Evolutionary conservation across 345 rosid genomes (phyloP).

Genomic region (Stellera chamaejasme): DNA sequence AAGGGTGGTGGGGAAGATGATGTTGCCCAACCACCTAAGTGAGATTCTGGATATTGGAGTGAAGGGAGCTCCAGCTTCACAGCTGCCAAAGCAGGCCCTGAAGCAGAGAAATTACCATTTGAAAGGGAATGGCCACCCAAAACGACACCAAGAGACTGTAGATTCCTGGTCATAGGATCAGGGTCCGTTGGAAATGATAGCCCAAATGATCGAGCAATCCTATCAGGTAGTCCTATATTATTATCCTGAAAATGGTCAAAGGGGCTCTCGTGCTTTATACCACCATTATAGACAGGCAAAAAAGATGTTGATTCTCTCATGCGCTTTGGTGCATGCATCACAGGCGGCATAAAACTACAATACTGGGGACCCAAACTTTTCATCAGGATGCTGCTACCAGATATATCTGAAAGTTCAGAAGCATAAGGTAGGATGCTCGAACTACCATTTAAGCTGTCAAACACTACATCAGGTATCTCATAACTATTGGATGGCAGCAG

Average conservation of each 20-base stretch:
- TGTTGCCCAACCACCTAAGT: constrained; percentile 67
- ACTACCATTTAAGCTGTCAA: constrained; percentile 56
- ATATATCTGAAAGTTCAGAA: constrained; percentile 56
- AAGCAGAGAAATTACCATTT: constrained; percentile 86
- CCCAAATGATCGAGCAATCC: constrained; percentile 37
- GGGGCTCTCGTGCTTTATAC: constrained; percentile 40
- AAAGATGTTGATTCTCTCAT: constrained; percentile 44
- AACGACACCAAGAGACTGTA: constrained; percentile 43
- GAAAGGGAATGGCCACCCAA: constrained; percentile 73
- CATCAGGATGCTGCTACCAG: constrained; percentile 51
- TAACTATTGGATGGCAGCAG: constrained; percentile 41
- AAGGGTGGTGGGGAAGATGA: constrained; percentile 54
- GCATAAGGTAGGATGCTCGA: constrained; percentile 40
- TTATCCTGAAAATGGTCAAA: constrained; percentile 44
- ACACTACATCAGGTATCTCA: constrained; percentile 57
- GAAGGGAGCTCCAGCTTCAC: constrained; percentile 99
- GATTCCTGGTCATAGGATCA: constrained; percentile 36
- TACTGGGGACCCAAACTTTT: constrained; percentile 49
- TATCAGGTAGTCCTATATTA: constrained; percentile 15
- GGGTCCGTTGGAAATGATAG: constrained; percentile 42
- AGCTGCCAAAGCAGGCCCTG: constrained; percentile 63
- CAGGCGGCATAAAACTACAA: constrained; percentile 44
- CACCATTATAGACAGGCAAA: constrained; percentile 32
- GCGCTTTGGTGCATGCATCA: constrained; percentile 49
- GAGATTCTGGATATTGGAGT: constrained; percentile 93